phyloP scores from a whole-genome alignment of 108 stramenopile genomes.

The Cyclotella choctawhatcheeana region DNA sequence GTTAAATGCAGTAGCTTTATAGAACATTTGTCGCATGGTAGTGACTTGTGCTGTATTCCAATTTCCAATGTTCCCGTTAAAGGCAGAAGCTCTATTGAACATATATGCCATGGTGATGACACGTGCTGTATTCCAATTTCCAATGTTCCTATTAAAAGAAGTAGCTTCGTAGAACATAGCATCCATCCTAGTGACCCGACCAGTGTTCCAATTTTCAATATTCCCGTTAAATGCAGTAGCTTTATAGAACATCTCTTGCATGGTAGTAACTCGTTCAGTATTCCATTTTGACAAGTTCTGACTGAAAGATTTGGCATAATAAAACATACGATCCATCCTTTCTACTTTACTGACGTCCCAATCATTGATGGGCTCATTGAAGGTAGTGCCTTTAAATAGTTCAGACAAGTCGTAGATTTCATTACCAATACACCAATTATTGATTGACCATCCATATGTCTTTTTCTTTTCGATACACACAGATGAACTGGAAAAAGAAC shows the following conservation, averaged over 20 bases:
- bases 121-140: background rate
- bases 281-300: too few species aligned
- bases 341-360: too few species aligned
- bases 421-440: background rate
- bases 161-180: background rate
- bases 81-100: background rate
- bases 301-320: too few species aligned
- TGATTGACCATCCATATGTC: background rate
- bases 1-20: too few species aligned
- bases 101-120: background rate
- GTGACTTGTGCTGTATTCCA: background rate
- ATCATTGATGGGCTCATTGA: background rate
- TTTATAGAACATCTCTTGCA: background rate
- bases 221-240: background rate
- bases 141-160: background rate
- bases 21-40: too few species aligned
- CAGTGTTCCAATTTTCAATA: background rate
- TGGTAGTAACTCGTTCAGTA: background rate
- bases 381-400: too few species aligned
- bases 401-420: background rate
- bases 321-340: too few species aligned
- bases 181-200: background rate
- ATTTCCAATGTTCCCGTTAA: background rate
- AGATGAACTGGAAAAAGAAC: too few species aligned
- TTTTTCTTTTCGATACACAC: background rate